Evolutionary conservation across 192 early-diverging fungal genomes (phyloP), one percentile per base, ranked within the genome.

Genomic region (Bifiguratus adelaidae): DNA sequence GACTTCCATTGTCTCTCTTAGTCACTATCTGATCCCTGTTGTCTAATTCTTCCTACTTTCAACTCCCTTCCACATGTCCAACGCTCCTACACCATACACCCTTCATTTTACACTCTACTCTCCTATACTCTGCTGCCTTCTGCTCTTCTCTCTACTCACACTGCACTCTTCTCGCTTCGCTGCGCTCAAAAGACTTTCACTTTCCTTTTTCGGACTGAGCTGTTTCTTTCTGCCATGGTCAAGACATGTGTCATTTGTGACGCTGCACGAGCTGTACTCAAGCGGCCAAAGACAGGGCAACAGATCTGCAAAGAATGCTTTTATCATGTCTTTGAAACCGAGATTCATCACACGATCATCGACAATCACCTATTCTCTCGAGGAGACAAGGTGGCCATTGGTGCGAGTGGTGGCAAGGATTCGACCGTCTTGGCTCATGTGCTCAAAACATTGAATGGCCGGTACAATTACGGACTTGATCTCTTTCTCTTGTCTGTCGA

Each of bases 371-470:
- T 98, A 38, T 98, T 98, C 63, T 73, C 68, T 47, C 70, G 63
- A 32, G 92, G 88, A 24, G 89, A 95, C 55, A 76, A 75, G 52
- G 89, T 98, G 1, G 95, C 92, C 30, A 95, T 98, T 61, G 95
- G 85, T 11, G 95, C 92, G 3, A 89, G 85, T 30, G 95, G 95
- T 48, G 88, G 89, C 32, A 89, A 95, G 73, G 84, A 96, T 67
- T 94, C 91, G 2, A 98, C 95, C 2, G 95, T 98, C 19, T 70
- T 98, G 5, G 95, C 95, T 0, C 81, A 98, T 64, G 82, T 96
- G 7, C 78, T 98, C 78, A 94, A 90, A 56, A 61, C 79, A 26
- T 73, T 98, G 43, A 98, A 98, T 66, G 83, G 95, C 41, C 77
- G 92, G 27, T 78, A 98, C 65, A 52, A 82, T 50, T 98, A 98